Evolutionary conservation across 495 filamentous ascomycete species (phyloP), one percentile per base, ranked within the genome.

Genomic region (Aspergillus cavernicola): DNA sequence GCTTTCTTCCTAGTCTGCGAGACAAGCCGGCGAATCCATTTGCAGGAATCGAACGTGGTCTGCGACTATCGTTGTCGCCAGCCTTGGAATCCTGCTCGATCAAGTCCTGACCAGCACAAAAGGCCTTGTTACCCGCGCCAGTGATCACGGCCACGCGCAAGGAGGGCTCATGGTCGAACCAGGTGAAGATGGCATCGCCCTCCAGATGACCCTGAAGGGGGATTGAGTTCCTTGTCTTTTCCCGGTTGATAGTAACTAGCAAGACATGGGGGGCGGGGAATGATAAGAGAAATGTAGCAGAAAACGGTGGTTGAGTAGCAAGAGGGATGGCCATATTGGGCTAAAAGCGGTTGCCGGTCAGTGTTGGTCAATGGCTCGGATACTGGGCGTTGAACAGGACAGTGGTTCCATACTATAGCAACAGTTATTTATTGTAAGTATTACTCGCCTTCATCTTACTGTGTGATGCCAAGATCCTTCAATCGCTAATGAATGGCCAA

Each of bases 111-210:
- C 78, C 78, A 0, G 78, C 75, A 53, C 72, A 81, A 50, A 81
- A 81, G 0, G 73, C 70, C 38, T 70, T 69, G 4, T 79, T 70
- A 6, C 78, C 78, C 1, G 59, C 62, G 19, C 77, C 78, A 0
- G 77, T 80, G 33, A 80, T 56, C 28, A 80, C 67, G 1, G 64
- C 73, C 10, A 76, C 70, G 4, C 72, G 67, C 16, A 80, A 48
- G 8, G 56, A 61, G 1, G 77, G 73, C 55, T 80, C 74, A 5
- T 59, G 56, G 50, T 80, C 77, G 43, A 77, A 66, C 74, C 76
- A 80, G 20, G 64, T 49, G 47, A 69, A 77, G 7, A 80, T 47
- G 6, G 48, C 53, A 36, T 72, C 60, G 46, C 70, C 66, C 55
- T 80, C 78, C 48, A 52, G 64, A 52, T 80, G 69, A 6, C 66